Conservation (phyloP, 2,329 filamentous ascomycete species). For the Scedosporium boydii region DNA sequence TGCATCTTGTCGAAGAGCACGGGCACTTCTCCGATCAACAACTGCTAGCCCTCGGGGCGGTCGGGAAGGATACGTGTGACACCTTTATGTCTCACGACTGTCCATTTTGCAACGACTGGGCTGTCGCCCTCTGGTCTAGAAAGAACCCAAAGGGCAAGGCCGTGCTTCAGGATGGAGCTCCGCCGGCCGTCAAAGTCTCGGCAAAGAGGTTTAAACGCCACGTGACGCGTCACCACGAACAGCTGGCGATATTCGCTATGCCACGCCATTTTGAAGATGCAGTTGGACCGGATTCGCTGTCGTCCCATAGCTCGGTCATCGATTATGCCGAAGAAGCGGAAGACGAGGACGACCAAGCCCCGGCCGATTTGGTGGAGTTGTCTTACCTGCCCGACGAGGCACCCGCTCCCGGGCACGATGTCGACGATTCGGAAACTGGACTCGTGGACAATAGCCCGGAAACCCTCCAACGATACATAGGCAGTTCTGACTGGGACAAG, state of each 20-base stretch:
- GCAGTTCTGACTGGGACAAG: too few relatives aligned
- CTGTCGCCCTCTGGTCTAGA: background rate
- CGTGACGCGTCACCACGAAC: background rate
- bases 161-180: background rate
- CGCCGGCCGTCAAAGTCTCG: background rate
- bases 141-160: background rate
- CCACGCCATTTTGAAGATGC: background rate
- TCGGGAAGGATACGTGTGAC: background rate
- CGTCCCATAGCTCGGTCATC: background rate
- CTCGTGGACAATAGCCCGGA: too few relatives aligned
- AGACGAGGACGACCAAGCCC: too few relatives aligned
- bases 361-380: too few relatives aligned
- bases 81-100: constrained; percentile 1
- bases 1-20: background rate
- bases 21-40: background rate
- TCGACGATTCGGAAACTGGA: too few relatives aligned
- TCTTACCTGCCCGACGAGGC: too few relatives aligned
- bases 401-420: too few relatives aligned
- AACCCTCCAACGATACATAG: too few relatives aligned
- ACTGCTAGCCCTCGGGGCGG: background rate
- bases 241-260: constrained; percentile 5
- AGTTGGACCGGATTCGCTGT: background rate
- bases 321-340: background rate
- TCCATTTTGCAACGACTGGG: constrained; percentile 6
- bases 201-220: constrained; percentile 2